Conservation (phyloP, 306 rosid genomes). For the Vigna radiata region DNA sequence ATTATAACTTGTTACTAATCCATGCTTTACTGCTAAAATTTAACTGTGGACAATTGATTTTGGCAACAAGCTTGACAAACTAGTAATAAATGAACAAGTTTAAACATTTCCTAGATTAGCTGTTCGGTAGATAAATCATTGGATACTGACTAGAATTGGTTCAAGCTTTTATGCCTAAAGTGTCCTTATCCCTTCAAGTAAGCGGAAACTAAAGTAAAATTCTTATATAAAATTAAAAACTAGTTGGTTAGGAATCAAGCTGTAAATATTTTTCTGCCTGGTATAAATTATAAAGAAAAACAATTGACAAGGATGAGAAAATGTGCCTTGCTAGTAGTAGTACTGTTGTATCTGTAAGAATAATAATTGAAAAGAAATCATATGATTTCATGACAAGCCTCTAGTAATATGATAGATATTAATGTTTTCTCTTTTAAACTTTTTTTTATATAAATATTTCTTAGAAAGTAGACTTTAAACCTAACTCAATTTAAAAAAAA, state of each 20-base stretch:
- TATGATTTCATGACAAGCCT: conserved; percentile 6
- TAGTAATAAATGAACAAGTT: conserved; percentile 10
- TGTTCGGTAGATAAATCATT: conserved; percentile 6
- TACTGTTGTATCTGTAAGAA: neutral
- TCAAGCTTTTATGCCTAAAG: conserved; percentile 28
- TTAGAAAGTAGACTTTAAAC: too few relatives aligned
- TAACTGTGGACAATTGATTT: conserved; percentile 12
- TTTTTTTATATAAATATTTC: neutral
- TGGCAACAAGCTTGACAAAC: conserved; percentile 1
- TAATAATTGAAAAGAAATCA: neutral
- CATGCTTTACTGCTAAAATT: conserved; percentile 15
- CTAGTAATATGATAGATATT: neutral
- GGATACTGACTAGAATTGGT: neutral
- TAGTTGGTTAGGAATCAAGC: neutral
- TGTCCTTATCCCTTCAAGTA: neutral
- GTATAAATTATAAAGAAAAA: conserved; percentile 1
- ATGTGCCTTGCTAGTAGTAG: conserved; percentile 6
- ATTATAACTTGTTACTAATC: neutral
- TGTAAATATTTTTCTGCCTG: neutral
- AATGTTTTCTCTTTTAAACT: neutral
- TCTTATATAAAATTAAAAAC: neutral
- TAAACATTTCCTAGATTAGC: conserved; percentile 9
- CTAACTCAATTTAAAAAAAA: too few relatives aligned
- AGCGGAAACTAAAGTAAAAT: conserved; percentile 13
- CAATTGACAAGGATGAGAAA: conserved; percentile 1